phyloP scores from a whole-genome alignment of 768 basidiomycete species.

The Mycena capillaripes region DNA sequence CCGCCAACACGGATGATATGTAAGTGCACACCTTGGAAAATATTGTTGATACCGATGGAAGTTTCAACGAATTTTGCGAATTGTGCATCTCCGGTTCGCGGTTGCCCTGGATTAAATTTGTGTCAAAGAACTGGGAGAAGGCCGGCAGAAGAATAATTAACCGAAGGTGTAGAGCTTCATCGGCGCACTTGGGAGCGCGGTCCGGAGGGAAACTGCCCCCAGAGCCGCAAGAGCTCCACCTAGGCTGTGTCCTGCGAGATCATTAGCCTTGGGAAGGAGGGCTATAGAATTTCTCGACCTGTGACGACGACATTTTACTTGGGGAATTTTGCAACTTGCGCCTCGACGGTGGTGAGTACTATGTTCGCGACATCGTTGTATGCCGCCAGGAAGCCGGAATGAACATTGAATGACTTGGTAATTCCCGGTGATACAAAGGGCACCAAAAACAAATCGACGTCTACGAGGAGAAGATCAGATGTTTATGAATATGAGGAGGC shows the following conservation, averaged over 20 bases:
- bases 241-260: slow-evolving; percentile 1
- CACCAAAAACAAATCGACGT: slow-evolving; percentile 46
- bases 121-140: background rate
- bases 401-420: slow-evolving; percentile 21
- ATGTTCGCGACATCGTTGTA: slow-evolving; percentile 21
- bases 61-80: slow-evolving; percentile 59
- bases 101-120: slow-evolving; percentile 58
- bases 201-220: background rate
- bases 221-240: background rate
- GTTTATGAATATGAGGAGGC: background rate
- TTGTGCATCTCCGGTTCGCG: slow-evolving; percentile 58
- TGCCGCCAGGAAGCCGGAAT: slow-evolving; percentile 18
- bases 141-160: background rate
- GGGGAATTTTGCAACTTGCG: background rate
- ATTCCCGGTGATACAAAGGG: slow-evolving; percentile 48
- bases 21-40: slow-evolving; percentile 54
- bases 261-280: background rate
- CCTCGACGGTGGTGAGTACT: background rate
- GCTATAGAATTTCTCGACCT: background rate
- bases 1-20: background rate
- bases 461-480: background rate
- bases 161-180: slow-evolving; percentile 18
- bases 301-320: slow-evolving; percentile 1
- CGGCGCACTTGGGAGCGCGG: background rate
- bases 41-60: slow-evolving; percentile 50